Base-by-base conservation (phyloP, 805 yeast species). In the Kuraishia cidri region DNA sequence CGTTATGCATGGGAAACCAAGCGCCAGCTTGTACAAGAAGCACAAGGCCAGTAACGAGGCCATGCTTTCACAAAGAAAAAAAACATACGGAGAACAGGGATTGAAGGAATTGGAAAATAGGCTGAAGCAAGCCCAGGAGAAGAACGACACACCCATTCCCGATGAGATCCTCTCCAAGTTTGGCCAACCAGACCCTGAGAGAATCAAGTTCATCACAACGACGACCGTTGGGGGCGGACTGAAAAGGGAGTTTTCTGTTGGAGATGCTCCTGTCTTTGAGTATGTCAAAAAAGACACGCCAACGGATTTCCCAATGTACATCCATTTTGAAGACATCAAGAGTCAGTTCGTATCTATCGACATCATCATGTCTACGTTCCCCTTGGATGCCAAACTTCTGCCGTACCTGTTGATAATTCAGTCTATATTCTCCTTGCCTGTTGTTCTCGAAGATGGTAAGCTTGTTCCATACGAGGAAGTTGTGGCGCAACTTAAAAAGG, bases 101-200 rank as follows among this genome's bases (percentile, higher is more conserved):
- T 69, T 82, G 27, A 53, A 57, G 12, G 46, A 66, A 24, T 55
- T 84, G 26, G 71, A 59, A 9, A 51, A 64, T 17, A 60, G 62
- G 31, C 60, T 92, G 26, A 65, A 75, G 17, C 39, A 48, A 0
- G 97, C 97, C 0, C 78, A 75, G 44, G 61, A 51, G 2, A 65
- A 62, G 30, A 90, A 90, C 52, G 82, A 85, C 48, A 58, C 47
- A n/a, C 80, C 82, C 15, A 81, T 92, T 39, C 97, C 97, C 1
- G 67, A 71, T 8, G 66, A 66, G 1, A 57, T 87, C 5, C 52
- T 90, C 13, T 59, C 68, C 3, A 48, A 64, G 17, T 87, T 86
- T 54, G 71, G 72, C 3, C 68, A 71, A 16, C 88, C 94, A 4
- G 84, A 86, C 47, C 87, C 92, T 0, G 62, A 79, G 1, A 70